Conservation (phyloP, 805 yeast species). For the Kregervanrija pseudodelftensis region DNA sequence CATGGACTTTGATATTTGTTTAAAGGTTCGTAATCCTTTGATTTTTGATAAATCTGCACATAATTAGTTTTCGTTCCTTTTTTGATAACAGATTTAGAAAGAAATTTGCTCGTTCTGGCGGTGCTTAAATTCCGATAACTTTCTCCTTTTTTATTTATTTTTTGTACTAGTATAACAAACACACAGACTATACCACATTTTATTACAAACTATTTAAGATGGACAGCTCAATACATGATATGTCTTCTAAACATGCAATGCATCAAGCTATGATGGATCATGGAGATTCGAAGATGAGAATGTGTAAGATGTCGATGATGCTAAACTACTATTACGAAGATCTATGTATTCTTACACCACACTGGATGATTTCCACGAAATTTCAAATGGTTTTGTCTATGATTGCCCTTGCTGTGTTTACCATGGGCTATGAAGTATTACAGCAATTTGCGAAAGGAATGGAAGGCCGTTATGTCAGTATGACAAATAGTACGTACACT, state of each 20-base stretch:
- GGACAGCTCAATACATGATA: background rate
- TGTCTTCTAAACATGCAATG: background rate
- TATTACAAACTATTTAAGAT: too few species aligned
- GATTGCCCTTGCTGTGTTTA: constrained; percentile 24
- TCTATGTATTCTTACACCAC: constrained; percentile 33
- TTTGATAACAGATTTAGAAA: too few species aligned
- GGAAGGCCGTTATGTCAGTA: constrained; percentile 14
- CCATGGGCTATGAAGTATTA: constrained; percentile 32
- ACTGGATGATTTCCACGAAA: constrained; percentile 33
- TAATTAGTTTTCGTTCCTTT: too few species aligned
- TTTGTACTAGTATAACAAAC: background rate
- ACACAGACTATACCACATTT: too few species aligned
- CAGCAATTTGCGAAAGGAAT: constrained; percentile 21
- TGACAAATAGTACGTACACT: constrained; percentile 7
- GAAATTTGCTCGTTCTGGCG: too few species aligned
- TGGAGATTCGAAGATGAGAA: constrained; percentile 12
- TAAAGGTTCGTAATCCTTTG: constrained; percentile 22
- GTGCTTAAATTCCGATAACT: too few species aligned
- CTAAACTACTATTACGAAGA: constrained; percentile 37
- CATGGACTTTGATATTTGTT: constrained; percentile 29
- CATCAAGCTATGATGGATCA: constrained; percentile 6
- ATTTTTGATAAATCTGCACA: background rate
- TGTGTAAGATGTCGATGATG: constrained; percentile 34
- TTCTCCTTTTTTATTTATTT: too few species aligned
- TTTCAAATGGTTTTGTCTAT: constrained; percentile 29